phyloP scores from a whole-genome alignment of 257 asterid genomes.

The Jacaranda mimosifolia region DNA sequence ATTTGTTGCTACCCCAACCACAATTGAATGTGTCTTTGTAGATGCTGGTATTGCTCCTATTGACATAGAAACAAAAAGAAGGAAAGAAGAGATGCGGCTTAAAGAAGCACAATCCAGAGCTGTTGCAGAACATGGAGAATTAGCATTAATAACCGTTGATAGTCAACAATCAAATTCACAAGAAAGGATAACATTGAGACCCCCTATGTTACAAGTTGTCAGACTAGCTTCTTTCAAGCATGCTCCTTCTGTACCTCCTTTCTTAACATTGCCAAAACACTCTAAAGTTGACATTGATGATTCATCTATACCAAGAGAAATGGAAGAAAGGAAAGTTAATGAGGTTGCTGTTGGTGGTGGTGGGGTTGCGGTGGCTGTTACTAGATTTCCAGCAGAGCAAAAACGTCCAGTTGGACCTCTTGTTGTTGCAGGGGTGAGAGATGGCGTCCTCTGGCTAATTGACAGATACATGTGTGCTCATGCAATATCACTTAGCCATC shows the following conservation, averaged over 20 bases:
- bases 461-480: conserved; percentile 97
- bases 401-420: conserved; percentile 97
- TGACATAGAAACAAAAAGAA: conserved; percentile 80
- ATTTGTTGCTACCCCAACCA: conserved; percentile 96
- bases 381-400: conserved; percentile 97
- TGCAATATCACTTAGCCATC: conserved; percentile 96
- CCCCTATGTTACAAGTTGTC: conserved; percentile 97
- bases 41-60: conserved; percentile 92
- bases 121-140: conserved; percentile 88
- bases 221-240: conserved; percentile 95
- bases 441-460: conserved; percentile 94
- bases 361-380: conserved; percentile 96
- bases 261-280: conserved; percentile 83
- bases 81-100: conserved; percentile 82
- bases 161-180: conserved; percentile 63
- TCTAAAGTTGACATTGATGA: conserved; percentile 73
- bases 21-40: conserved; percentile 95
- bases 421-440: conserved; percentile 88
- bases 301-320: conserved; percentile 66
- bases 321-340: conserved; percentile 76
- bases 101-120: conserved; percentile 82
- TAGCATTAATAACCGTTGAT: conserved; percentile 88
- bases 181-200: conserved; percentile 83
- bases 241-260: conserved; percentile 95
- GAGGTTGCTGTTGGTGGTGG: conserved; percentile 98